A percentile compares a stretch with the other conserved stretches of the same genome.
Evolutionary conservation across 345 rosid genomes (phyloP).

Genomic region (Aquilaria malaccensis): DNA sequence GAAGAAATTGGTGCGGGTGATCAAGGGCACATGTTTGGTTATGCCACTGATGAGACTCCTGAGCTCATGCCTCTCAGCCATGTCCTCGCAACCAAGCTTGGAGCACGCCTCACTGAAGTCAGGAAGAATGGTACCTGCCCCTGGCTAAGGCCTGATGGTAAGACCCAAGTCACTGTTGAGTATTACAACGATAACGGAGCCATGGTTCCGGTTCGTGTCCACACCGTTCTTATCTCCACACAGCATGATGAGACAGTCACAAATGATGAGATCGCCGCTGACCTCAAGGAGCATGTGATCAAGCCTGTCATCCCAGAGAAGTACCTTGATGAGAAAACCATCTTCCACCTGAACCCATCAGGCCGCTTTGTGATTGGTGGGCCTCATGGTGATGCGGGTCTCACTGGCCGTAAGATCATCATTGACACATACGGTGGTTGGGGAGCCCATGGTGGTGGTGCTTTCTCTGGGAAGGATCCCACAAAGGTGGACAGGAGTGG

Average conservation of each 20-base stretch:
- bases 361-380: slow-evolving; percentile 40
- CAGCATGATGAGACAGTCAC: slow-evolving; percentile 40
- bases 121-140: slow-evolving; percentile 39
- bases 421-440: slow-evolving; percentile 39
- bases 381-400: slow-evolving; percentile 40
- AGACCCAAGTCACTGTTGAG: slow-evolving; percentile 42
- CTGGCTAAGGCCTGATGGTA: slow-evolving; percentile 39
- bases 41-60: slow-evolving; percentile 9
- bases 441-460: slow-evolving; percentile 45
- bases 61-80: slow-evolving; percentile 31
- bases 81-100: slow-evolving; percentile 36
- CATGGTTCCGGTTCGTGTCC: slow-evolving; percentile 33
- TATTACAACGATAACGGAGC: slow-evolving; percentile 33
- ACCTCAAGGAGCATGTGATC: slow-evolving; percentile 36
- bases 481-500: slow-evolving; percentile 42
- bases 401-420: slow-evolving; percentile 40
- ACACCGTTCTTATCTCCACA: slow-evolving; percentile 41
- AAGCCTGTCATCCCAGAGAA: slow-evolving; percentile 36
- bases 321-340: slow-evolving; percentile 42
- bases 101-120: slow-evolving; percentile 37
- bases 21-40: slow-evolving; percentile 8
- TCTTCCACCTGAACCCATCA: slow-evolving; percentile 43
- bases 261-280: slow-evolving; percentile 38
- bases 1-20: slow-evolving; percentile 11
- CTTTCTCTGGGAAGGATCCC: slow-evolving; percentile 39